Conservation (phyloP, 805 yeast species). For the Starmerella vaccinii region DNA sequence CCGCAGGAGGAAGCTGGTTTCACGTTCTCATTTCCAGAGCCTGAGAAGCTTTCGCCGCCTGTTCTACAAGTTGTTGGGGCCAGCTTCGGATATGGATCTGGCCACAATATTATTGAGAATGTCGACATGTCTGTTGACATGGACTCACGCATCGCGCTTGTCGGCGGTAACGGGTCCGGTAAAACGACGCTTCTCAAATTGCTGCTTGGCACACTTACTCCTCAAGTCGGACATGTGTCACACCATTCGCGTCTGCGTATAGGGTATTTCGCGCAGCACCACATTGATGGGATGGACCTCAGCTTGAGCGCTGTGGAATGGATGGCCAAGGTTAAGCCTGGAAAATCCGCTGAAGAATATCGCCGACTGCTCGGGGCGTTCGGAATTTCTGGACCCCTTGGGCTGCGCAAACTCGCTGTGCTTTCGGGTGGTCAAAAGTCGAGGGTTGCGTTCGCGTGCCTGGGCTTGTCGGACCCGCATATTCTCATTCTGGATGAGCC, state of each 20-base stretch:
- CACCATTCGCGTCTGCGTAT: slow-evolving; percentile 79
- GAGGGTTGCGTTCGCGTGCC: slow-evolving; percentile 94
- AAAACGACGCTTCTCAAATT: slow-evolving; percentile 87
- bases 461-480: slow-evolving; percentile 84
- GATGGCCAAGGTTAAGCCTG: slow-evolving; percentile 85
- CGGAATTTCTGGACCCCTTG: slow-evolving; percentile 91
- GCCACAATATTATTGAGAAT: slow-evolving; percentile 45
- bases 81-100: slow-evolving; percentile 67
- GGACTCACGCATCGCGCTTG: slow-evolving; percentile 91
- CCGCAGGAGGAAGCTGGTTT: slow-evolving; percentile 86
- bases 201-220: slow-evolving; percentile 65
- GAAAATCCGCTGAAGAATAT: slow-evolving; percentile 91
- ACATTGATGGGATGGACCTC: slow-evolving; percentile 94
- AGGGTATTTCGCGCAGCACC: slow-evolving; percentile 97
- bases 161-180: slow-evolving; percentile 99
- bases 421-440: slow-evolving; percentile 98
- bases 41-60: slow-evolving; percentile 87
- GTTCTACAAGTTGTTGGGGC: slow-evolving; percentile 80
- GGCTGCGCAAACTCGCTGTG: slow-evolving; percentile 78
- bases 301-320: slow-evolving; percentile 78
- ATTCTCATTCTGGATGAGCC: slow-evolving; percentile 92
- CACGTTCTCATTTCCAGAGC: slow-evolving; percentile 88
- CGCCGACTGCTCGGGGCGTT: slow-evolving; percentile 93
- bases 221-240: slow-evolving; percentile 67
- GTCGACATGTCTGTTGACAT: slow-evolving; percentile 86